Base-by-base conservation (phyloP, 768 basidiomycete species). In the Phylloporus scabripes region DNA sequence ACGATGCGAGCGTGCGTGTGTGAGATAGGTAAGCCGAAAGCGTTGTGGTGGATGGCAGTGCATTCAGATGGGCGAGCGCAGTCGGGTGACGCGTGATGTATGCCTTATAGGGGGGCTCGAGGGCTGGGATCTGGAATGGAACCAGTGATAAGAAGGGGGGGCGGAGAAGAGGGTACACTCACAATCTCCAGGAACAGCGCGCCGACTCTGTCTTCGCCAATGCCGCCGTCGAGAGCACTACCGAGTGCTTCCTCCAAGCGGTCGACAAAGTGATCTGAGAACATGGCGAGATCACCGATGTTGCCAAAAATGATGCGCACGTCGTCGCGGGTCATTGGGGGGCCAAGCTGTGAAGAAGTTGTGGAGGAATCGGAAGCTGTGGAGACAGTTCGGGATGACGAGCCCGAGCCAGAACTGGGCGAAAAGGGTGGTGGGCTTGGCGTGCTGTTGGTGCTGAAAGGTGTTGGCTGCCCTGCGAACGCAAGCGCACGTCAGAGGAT, bases 71-170 rank as follows among this genome's bases (percentile, higher is more conserved):
- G 29, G 80, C 73, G 38, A 91, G 74, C 5, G 92, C 87, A 2
- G 76, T 74, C 0, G 87, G 78, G 59, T 92, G 90, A 43, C 81
- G 80, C 3, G 85, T 87, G 61, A 92, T 91, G 65, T 92, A 92
- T 14, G 76, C 71, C 64, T 81, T 87, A 64, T 90, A 92, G 14
- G 81, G 79, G 10, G 74, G 74, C 60, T 88, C 85, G 53, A 92
- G 70, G 32, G 75, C 74, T 21, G 87, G 79, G 39, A 85, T 80
- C 87, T 90, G 52, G 15, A 6, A 3, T 38, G 31, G 46, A 54
- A 45, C 50, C 3, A 26, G 41, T 28, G 41, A 23, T 47, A 37
- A 49, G 28, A 11, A 28, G 15, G 0, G 11, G 1, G 14, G 42
- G 9, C 29, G 42, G 49, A 36, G 52, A 45, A 45, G 48, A 31